Percentiles rank a stretch among this genome's conserved stretches.
Conservation (phyloP, 345 rosid genomes). For the Ricinus communis region DNA sequence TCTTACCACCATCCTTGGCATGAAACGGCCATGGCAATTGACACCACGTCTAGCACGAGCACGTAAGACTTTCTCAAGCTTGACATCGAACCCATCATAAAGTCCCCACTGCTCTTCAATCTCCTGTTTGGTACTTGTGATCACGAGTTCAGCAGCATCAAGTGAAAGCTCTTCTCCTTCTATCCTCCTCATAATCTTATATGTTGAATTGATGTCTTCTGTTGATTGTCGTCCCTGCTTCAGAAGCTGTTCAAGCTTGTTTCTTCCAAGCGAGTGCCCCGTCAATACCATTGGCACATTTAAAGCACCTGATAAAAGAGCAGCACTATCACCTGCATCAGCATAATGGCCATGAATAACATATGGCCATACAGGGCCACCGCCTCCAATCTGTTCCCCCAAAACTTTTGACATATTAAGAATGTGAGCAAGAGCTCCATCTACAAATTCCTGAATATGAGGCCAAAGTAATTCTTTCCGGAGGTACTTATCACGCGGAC, state of each 20-base stretch:
- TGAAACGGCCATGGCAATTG: constrained; percentile 87
- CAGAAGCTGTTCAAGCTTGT: constrained; percentile 94
- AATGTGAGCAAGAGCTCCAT: constrained; percentile 87
- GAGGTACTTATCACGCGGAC: constrained; percentile 83
- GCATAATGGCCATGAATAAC: constrained; percentile 96
- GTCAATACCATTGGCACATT: constrained; percentile 98
- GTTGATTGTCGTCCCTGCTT: constrained; percentile 90
- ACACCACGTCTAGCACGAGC: constrained; percentile 93
- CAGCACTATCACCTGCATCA: constrained; percentile 93
- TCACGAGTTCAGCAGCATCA: constrained; percentile 95
- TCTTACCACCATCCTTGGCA: constrained; percentile 98
- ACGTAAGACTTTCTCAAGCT: constrained; percentile 87
- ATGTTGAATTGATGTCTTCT: constrained; percentile 87
- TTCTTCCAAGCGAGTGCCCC: constrained; percentile 96
- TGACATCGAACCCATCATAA: constrained; percentile 96
- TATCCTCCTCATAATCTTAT: constrained; percentile 90
- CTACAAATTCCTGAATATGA: constrained; percentile 87
- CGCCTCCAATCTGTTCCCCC: constrained; percentile 82
- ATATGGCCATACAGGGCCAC: constrained; percentile 91
- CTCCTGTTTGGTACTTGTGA: constrained; percentile 94
- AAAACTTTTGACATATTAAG: constrained; percentile 90
- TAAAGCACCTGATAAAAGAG: constrained; percentile 88
- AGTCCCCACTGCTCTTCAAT: constrained; percentile 99
- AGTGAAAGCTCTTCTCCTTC: constrained; percentile 93
- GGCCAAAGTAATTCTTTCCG: constrained; percentile 88